phyloP scores from a whole-genome alignment of 352 stramenopile species.

The Pythium graminicola region DNA sequence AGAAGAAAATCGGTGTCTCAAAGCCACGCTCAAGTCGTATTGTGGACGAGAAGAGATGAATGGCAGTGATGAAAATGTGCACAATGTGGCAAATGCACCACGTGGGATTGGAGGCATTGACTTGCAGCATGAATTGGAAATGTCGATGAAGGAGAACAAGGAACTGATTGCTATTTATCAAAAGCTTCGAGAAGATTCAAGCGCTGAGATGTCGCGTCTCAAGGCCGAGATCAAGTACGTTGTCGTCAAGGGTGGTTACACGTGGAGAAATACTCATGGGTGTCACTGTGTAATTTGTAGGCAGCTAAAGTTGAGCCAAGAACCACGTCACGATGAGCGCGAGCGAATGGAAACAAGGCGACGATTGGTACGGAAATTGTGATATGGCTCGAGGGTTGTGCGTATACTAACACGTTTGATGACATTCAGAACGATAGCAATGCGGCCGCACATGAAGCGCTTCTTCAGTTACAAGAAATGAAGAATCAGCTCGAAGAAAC shows the following conservation, averaged over 20 bases:
- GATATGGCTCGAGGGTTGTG: not conserved
- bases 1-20: slow-evolving; percentile 60
- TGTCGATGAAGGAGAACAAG: slow-evolving; percentile 65
- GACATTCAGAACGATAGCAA: slow-evolving; percentile 43
- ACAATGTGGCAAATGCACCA: not conserved
- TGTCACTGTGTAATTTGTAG: too few species aligned
- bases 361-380: slow-evolving; percentile 13
- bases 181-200: slow-evolving; percentile 53
- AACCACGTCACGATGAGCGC: not conserved
- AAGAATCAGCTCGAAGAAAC: slow-evolving; percentile 53
- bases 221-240: slow-evolving; percentile 50
- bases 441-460: slow-evolving; percentile 41
- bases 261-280: too few species aligned
- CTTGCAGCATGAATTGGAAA: slow-evolving; percentile 42
- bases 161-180: slow-evolving; percentile 70
- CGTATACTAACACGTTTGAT: not conserved
- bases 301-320: slow-evolving; percentile 17
- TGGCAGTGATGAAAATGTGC: slow-evolving; percentile 15
- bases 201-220: slow-evolving; percentile 38
- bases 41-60: slow-evolving; percentile 26
- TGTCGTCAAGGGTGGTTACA: too few species aligned
- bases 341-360: slow-evolving; percentile 16
- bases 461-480: slow-evolving; percentile 50
- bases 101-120: slow-evolving; percentile 21
- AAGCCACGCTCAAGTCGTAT: slow-evolving; percentile 58